Conservation (phyloP, 2,329 filamentous ascomycete species). For the Hysterium pulicare region DNA sequence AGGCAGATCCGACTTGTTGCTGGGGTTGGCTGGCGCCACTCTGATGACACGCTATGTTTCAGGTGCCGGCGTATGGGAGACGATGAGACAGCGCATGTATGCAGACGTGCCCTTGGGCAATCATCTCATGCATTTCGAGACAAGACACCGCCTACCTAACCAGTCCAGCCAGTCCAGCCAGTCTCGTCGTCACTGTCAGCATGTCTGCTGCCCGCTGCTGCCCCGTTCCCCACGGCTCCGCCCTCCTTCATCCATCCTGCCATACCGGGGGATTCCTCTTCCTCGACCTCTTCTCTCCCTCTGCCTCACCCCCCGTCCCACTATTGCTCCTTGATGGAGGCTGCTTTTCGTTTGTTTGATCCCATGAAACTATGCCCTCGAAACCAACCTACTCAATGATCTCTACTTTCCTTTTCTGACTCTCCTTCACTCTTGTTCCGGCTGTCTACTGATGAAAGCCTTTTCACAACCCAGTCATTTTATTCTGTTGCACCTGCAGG, state of each 20-base stretch:
- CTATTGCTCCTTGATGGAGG: slow-evolving; percentile 3
- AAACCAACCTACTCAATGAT: too few species aligned
- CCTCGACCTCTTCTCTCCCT: neutral
- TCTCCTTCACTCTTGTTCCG: neutral
- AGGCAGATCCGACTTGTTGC: neutral
- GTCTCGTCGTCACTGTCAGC: neutral
- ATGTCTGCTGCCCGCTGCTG: neutral
- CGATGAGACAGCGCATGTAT: neutral
- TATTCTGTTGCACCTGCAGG: slow-evolving; percentile 4
- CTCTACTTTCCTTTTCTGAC: neutral
- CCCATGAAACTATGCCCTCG: neutral
- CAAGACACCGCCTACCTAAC: too few species aligned
- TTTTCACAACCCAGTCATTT: neutral
- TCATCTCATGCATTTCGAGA: too few species aligned
- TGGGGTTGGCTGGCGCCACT: neutral
- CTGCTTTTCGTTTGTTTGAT: neutral
- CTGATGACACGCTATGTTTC: neutral
- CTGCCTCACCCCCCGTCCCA: neutral
- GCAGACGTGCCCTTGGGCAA: too few species aligned
- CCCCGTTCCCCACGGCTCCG: neutral
- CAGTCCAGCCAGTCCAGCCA: neutral
- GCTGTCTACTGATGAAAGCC: neutral
- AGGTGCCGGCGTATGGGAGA: neutral
- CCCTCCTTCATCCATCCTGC: neutral
- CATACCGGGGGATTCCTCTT: neutral